Conservation (phyloP, 1,284 basidiomycete genomes). For the Flammula alnicola region DNA sequence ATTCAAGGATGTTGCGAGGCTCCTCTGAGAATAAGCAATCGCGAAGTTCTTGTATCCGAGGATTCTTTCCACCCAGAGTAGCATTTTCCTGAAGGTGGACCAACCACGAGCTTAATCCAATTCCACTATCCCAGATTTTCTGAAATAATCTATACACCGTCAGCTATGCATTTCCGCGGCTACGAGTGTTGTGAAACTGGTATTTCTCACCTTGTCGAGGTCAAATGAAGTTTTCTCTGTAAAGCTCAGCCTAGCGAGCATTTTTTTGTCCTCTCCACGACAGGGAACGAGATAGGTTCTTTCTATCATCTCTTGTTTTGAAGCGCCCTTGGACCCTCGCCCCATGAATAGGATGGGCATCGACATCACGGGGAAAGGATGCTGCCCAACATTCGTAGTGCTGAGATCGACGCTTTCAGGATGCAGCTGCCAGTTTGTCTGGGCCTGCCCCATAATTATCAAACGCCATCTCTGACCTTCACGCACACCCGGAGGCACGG, state of each 20-base stretch:
- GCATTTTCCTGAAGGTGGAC: conserved; percentile 35
- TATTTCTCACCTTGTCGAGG: conserved; percentile 76
- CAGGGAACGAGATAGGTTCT: conserved; percentile 55
- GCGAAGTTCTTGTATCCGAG: conserved; percentile 13
- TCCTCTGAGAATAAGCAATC: conserved; percentile 45
- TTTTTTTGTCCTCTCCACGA: conserved; percentile 16
- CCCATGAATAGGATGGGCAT: conserved; percentile 63
- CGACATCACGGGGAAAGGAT: conserved; percentile 64
- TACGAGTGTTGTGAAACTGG: not conserved
- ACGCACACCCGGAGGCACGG: conserved; percentile 56
- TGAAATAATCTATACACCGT: conserved; percentile 41
- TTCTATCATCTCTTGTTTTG: conserved; percentile 76
- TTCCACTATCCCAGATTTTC: conserved; percentile 94
- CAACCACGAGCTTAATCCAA: conserved; percentile 81
- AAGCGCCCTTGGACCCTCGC: conserved; percentile 24
- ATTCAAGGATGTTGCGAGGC: conserved; percentile 57
- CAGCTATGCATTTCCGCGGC: conserved; percentile 19
- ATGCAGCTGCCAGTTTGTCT: conserved; percentile 22
- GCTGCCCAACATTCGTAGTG: conserved; percentile 36
- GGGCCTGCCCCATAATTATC: conserved; percentile 48
- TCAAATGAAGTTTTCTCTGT: conserved; percentile 86
- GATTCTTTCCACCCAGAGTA: conserved; percentile 2
- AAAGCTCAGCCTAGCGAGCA: conserved; percentile 47
- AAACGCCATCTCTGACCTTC: conserved; percentile 69
- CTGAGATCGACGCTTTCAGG: conserved; percentile 40